A percentile compares a stretch with the other conserved stretches of the same genome.
Conservation (phyloP, 129 eudicot species). For the Chrysanthemum seticuspe region DNA sequence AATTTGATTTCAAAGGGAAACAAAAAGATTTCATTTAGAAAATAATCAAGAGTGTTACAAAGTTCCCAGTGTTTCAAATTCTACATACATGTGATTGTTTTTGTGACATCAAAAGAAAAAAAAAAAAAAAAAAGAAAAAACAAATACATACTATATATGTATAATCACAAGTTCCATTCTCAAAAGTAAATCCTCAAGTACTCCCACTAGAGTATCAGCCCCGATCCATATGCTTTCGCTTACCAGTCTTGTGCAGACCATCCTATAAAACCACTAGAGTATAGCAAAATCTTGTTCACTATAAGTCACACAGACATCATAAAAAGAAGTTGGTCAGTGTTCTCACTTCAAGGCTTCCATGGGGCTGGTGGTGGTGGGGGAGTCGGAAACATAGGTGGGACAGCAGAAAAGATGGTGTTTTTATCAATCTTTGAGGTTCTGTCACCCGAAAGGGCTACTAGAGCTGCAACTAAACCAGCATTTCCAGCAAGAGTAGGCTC, state of each 20-base stretch:
- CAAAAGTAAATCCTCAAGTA: constrained; percentile 18
- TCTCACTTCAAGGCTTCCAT: constrained; percentile 58
- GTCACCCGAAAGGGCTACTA: constrained; percentile 76
- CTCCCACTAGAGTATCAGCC: background rate
- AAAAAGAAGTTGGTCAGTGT: background rate
- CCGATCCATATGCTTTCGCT: constrained; percentile 18
- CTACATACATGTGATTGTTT: constrained; percentile 35
- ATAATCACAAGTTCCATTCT: constrained; percentile 29
- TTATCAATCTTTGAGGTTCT: constrained; percentile 47
- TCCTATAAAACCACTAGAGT: constrained; percentile 14
- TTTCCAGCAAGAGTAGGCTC: constrained; percentile 88
- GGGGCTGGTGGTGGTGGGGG: constrained; percentile 88
- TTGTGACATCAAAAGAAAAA: constrained; percentile 21
- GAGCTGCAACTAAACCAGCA: constrained; percentile 84
- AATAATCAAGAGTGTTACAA: constrained; percentile 34
- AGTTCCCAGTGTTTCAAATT: constrained; percentile 33
- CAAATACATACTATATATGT: constrained; percentile 28
- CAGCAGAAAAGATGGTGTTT: constrained; percentile 84
- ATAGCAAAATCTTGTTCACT: constrained; percentile 34
- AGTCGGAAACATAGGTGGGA: constrained; percentile 88
- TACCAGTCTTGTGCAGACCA: constrained; percentile 12
- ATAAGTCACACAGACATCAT: constrained; percentile 27
- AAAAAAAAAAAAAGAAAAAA: constrained; percentile 11
- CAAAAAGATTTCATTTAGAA: constrained; percentile 19
- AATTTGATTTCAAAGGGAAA: background rate